Base-by-base conservation (phyloP, 495 filamentous ascomycete genomes). In the Terfezia boudieri region DNA sequence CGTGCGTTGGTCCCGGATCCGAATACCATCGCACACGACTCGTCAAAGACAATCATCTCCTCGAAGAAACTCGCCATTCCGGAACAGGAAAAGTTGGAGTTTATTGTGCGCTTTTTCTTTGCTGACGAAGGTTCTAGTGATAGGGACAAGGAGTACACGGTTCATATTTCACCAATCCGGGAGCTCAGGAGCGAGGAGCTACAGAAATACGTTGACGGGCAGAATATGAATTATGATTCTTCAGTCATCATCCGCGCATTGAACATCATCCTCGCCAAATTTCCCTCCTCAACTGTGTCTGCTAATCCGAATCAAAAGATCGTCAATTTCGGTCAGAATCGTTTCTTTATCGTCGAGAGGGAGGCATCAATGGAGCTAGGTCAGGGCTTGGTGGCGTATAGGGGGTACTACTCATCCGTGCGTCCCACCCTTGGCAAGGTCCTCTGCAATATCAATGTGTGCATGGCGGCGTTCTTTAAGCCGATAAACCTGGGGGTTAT, bases 341-440 rank as follows among this genome's bases (percentile, higher is more conserved):
- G 64, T 36, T 65, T 58, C 43, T 67, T 61, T 37, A 55, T 58
- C 6, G 53, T 56, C 22, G 53, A 54, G 23, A 20, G 26, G 8
- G 10, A 57, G n/a, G 53, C 57, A 5, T 8, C 32, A 2, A 56
- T 50, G 11, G 36, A 53, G 22, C 59, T 70, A 7, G 68, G 67
- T 36, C 64, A 57, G 49, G 76, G 74, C 9, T 67, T 79, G 0
- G 66, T 71, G 32, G 76, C 71, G 2, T 58, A 74, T 10, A 67
- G 75, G 56, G 76, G 76, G 1, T 78, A 70, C 60, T 77, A 76
- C 59, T 64, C 73, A 17, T 76, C 73, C 59, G 71, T 74, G 22
- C 71, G 76, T 38, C 70, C 71, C 4, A 72, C 74, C 7, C 73
- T 76, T n/a, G 67, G 68, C 11, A 69, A 74, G n/a, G 57, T 74